These are phyloP conservation scores for Pseudopithomyces maydicus DNA, from an alignment of 2,329 filamentous ascomycete genomes.

Conservation along the genomic window DNA sequence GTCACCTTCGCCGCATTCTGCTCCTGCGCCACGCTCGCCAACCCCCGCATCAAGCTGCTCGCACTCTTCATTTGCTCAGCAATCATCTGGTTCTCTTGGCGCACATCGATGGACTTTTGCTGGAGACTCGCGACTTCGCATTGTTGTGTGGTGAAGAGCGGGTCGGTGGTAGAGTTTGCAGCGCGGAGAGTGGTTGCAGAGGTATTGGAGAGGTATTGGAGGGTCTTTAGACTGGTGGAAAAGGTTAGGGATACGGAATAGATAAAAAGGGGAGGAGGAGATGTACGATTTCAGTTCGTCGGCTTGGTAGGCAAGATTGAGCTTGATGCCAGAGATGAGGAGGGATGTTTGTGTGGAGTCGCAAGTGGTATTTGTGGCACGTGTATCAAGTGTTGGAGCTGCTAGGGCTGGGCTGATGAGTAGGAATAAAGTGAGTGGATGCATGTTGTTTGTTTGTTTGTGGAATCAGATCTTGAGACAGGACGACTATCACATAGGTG, in stretches of 20 bases:
- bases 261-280: background rate
- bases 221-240: background rate
- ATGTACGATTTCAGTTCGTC: background rate
- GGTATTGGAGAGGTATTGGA: background rate
- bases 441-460: background rate
- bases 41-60: background rate
- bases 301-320: background rate
- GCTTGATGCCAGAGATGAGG: background rate
- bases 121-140: constrained; percentile 9
- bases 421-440: background rate
- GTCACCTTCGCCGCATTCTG: constrained; percentile 2
- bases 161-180: background rate
- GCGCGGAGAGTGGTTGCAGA: background rate
- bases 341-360: background rate
- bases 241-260: background rate
- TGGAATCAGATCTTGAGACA: too few species aligned
- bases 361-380: background rate
- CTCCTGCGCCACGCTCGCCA: background rate
- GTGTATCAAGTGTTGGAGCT: background rate
- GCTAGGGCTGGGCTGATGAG: background rate
- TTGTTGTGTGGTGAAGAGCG: background rate
- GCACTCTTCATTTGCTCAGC: constrained; percentile 10
- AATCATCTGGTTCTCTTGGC: constrained; percentile 11
- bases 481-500: too few species aligned
- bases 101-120: constrained; percentile 12